Percentiles rank a stretch among this genome's conserved stretches.
These are phyloP conservation scores for Elongisporangium undulatum DNA, from an alignment of 352 stramenopile species.

Conservation along the genomic window DNA sequence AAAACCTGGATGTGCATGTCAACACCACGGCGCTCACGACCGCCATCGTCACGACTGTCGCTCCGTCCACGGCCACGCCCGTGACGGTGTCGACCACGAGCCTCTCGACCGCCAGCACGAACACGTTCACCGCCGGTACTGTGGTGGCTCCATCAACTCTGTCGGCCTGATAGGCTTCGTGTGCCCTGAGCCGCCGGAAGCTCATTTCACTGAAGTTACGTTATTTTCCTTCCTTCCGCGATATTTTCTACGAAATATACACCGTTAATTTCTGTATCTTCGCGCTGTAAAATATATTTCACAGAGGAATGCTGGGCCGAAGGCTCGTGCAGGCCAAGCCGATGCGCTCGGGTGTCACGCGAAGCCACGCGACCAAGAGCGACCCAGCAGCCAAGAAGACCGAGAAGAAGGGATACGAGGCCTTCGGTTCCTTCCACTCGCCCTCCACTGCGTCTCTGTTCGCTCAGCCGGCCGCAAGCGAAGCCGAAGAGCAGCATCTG, in stretches of 20 bases:
- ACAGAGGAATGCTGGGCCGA: neutral
- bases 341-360: neutral
- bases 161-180: neutral
- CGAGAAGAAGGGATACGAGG: conserved; percentile 38
- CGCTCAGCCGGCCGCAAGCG: conserved; percentile 8
- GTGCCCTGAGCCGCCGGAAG: neutral
- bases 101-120: too few relatives aligned
- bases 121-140: neutral
- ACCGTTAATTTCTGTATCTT: too few relatives aligned
- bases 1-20: neutral
- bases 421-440: conserved; percentile 79
- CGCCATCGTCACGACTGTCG: neutral
- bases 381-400: neutral
- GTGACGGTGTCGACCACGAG: too few relatives aligned
- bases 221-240: neutral
- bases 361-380: neutral
- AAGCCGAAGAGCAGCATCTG: conserved; percentile 10
- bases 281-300: too few relatives aligned
- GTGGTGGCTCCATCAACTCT: neutral
- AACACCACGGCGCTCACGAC: neutral
- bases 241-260: too few relatives aligned
- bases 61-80: neutral
- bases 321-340: neutral
- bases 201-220: neutral
- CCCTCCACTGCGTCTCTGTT: conserved; percentile 57